Percentiles rank a stretch among this genome's conserved stretches.
Conservation (phyloP, 768 basidiomycete species). For the Podaxis pistillaris region DNA sequence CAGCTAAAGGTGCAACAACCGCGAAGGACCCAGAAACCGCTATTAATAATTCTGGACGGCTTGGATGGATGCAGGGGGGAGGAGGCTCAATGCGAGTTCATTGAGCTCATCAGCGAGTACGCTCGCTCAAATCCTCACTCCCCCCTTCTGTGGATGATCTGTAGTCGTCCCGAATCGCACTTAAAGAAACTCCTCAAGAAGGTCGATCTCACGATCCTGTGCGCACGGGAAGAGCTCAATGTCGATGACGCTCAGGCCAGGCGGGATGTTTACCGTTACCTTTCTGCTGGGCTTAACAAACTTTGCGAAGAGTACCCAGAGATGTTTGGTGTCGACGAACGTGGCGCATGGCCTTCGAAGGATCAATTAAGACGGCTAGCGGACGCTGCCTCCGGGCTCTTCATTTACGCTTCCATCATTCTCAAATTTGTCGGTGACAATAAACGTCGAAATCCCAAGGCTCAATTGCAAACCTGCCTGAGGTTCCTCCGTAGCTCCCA, state of each 20-base stretch:
- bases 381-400: too few species aligned
- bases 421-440: too few species aligned
- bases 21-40: not conserved
- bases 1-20: not conserved
- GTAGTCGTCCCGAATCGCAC: too few species aligned
- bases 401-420: too few species aligned
- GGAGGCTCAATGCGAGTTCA: not conserved
- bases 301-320: not conserved
- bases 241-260: not conserved
- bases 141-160: not conserved
- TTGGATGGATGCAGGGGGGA: not conserved
- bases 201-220: not conserved
- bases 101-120: slow-evolving; percentile 1
- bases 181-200: too few species aligned
- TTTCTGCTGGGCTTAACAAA: not conserved
- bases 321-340: too few species aligned
- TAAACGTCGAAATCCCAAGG: too few species aligned
- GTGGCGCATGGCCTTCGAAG: too few species aligned
- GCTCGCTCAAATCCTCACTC: not conserved
- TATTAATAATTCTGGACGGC: not conserved
- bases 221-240: not conserved
- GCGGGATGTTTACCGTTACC: not conserved
- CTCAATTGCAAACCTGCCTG: too few species aligned
- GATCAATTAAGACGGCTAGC: too few species aligned
- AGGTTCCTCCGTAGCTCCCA: too few species aligned